Evolutionary conservation across 2,329 filamentous ascomycete species (phyloP), one percentile per base, ranked within the genome.

Genomic region (Aspergillus sp.): DNA sequence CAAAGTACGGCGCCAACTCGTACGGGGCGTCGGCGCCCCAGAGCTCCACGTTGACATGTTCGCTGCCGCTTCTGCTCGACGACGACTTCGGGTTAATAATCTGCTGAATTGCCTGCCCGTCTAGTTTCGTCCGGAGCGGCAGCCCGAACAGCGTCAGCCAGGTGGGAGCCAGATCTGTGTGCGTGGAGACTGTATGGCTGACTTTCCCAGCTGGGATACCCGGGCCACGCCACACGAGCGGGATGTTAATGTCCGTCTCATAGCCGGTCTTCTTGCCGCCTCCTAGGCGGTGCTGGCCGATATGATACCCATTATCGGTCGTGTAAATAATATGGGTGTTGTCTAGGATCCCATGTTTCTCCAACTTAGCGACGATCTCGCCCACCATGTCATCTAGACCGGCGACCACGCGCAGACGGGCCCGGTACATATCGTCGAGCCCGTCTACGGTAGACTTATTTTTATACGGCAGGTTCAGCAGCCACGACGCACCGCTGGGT

Each of bases 111-210:
- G 71, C 60, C 1, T 60, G 54, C 0, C 73, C 74, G 26, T 78
- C 75, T 45, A 77, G 72, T 26, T 74, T 67, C 0, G 58, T 47
- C 0, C 64, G 57, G 3, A 62, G 42, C 1, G 58, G 47, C n/a
- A n/a, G n/a, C 8, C 52, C 51, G 3, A 55, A 51, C 8, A 55
- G 45, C 11, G 59, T 52, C 15, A 79, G 56, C 5, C 79, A 49
- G 0, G 75, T 80, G 0, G 76, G 74, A 1, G 72, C 73, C 0
- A 80, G 53, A 42, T 80, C 76, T 1, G 73, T 75, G 39, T 80
- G 77, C 1, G 72, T 69, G 0, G 72, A 76, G 1, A 74, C 66
- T 5, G 63, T 47, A 10, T 67, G 48, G 1, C 54, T 53, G 1
- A 52, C 54, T 2, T 57, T 42, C 3, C 62, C 63, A 5, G 45